These are phyloP conservation scores for Coriolopsis trogii DNA, from an alignment of 1,284 basidiomycete species.

Conservation along the genomic window DNA sequence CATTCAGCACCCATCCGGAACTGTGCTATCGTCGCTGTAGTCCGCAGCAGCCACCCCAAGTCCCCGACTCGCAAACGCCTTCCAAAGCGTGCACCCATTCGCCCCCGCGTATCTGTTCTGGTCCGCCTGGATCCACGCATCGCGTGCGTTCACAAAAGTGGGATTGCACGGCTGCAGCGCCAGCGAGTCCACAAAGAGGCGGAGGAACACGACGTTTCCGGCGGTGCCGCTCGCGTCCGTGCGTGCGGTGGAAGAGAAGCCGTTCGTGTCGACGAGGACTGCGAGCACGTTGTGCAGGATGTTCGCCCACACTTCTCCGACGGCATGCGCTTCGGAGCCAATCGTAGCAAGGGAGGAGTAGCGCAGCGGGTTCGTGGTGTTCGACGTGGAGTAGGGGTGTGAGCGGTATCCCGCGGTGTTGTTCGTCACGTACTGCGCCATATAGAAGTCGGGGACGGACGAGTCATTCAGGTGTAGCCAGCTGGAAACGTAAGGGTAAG, in stretches of 20 bases:
- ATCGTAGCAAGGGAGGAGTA: constrained; percentile 41
- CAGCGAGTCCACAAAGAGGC: constrained; percentile 52
- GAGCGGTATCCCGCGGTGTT: constrained; percentile 39
- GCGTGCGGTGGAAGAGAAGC: constrained; percentile 38
- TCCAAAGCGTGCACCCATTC: constrained; percentile 50
- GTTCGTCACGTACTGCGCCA: constrained; percentile 42
- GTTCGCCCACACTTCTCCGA: constrained; percentile 50
- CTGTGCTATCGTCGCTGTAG: constrained; percentile 39
- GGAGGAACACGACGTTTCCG: constrained; percentile 51
- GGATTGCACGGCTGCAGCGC: constrained; percentile 55
- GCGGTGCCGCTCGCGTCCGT: constrained; percentile 34
- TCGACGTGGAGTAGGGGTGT: constrained; percentile 47
- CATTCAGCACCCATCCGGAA: constrained; percentile 43
- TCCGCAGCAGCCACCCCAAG: constrained; percentile 49
- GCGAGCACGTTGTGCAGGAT: constrained; percentile 55
- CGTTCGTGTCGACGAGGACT: constrained; percentile 43
- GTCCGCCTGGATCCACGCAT: constrained; percentile 60
- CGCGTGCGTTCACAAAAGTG: constrained; percentile 45
- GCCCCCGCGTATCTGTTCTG: constrained; percentile 48
- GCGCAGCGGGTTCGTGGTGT: constrained; percentile 26
- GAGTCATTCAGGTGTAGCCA: constrained; percentile 43
- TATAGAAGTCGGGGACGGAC: constrained; percentile 41
- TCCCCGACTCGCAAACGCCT: constrained; percentile 52
- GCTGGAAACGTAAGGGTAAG: constrained; percentile 13
- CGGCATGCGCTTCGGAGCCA: constrained; percentile 46